phyloP scores from a whole-genome alignment of 2,329 filamentous ascomycete species.

The Microthyrium microscopicum region DNA sequence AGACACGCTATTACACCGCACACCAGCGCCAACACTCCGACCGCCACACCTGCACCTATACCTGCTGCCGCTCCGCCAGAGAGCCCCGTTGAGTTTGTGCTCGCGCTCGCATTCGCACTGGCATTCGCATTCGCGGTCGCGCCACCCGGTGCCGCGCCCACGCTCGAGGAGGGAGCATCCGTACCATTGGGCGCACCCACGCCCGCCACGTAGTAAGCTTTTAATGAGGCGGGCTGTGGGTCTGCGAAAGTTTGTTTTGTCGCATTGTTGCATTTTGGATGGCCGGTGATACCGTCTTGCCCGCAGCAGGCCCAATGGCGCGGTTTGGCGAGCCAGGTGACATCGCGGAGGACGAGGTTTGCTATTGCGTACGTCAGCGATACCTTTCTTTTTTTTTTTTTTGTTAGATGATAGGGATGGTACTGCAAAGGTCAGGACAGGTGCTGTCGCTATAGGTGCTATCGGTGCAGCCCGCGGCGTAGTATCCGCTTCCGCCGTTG shows the following conservation, averaged over 20 bases:
- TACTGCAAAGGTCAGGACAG: constrained; percentile 1
- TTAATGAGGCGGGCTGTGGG: neutral
- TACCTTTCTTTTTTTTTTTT: neutral
- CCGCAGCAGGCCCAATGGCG: neutral
- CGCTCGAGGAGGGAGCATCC: neutral
- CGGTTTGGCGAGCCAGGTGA: neutral
- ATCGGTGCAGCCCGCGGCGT: constrained; percentile 2
- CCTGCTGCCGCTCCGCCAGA: neutral
- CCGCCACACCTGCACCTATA: neutral
- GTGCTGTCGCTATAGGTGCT: neutral
- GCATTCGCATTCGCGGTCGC: neutral
- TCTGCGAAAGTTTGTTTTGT: neutral
- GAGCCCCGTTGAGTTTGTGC: neutral
- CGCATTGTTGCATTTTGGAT: neutral
- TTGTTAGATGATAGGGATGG: neutral
- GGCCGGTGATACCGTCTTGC: neutral
- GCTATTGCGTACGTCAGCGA: too few species aligned
- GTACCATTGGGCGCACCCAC: neutral
- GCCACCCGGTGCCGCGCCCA: neutral
- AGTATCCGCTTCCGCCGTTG: constrained; percentile 1
- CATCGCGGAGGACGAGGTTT: neutral
- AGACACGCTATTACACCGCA: neutral
- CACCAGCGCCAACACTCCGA: neutral
- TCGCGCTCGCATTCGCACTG: neutral
- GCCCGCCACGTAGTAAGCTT: neutral